Conservation (phyloP, 2,329 filamentous ascomycete species). For the Dendryphion nanum region DNA sequence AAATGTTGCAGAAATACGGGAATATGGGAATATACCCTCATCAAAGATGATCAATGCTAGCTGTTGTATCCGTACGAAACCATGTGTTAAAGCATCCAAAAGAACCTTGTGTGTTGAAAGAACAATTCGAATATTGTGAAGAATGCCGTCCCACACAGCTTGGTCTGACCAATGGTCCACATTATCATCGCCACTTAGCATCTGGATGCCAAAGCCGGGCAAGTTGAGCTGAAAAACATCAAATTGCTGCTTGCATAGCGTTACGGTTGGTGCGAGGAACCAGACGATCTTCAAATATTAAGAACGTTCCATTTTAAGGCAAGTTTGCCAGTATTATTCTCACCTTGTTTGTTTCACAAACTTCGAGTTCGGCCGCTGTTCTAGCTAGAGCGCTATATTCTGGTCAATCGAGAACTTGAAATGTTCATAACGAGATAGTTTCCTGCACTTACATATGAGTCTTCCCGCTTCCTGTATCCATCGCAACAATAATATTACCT, state of each 20-base stretch:
- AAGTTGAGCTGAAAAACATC: conserved; percentile 34
- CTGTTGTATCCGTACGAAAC: conserved; percentile 64
- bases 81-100: conserved; percentile 70
- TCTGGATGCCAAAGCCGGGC: conserved; percentile 54
- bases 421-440: too few relatives aligned
- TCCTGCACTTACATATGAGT: conserved; percentile 43
- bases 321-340: too few relatives aligned
- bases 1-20: background rate
- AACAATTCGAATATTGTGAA: conserved; percentile 67
- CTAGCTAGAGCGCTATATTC: conserved; percentile 42
- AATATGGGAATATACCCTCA: conserved; percentile 59
- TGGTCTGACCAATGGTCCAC: conserved; percentile 72
- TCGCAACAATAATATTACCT: conserved; percentile 48
- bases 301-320: too few relatives aligned
- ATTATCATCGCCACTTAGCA: conserved; percentile 67
- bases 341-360: conserved; percentile 36
- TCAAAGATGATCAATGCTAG: conserved; percentile 76
- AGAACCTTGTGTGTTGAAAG: conserved; percentile 77
- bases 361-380: conserved; percentile 44
- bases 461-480: conserved; percentile 52
- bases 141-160: conserved; percentile 63
- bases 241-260: conserved; percentile 47
- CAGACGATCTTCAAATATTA: conserved; percentile 29
- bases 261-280: conserved; percentile 48
- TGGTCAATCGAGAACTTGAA: too few relatives aligned